A percentile compares a stretch with the other conserved stretches of the same genome.
Evolutionary conservation across 768 basidiomycete species (phyloP).

Genomic region (Mycena albidolilacea): DNA sequence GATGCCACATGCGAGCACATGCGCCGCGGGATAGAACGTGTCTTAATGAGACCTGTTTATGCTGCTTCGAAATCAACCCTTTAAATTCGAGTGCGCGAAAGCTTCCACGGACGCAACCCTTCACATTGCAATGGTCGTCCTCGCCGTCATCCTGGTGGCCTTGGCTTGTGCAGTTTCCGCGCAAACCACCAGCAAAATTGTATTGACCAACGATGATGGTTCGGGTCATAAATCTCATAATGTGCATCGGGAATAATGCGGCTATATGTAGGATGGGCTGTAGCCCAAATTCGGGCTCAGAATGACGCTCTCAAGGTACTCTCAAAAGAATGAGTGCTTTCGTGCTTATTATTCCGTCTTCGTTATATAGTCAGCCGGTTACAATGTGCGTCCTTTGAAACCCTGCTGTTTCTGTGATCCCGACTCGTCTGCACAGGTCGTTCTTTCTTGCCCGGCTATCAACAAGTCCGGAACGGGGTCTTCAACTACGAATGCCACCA

Average conservation of each 20-base stretch:
- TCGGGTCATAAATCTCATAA: not conserved
- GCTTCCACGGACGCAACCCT: not conserved
- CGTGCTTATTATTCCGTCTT: not conserved
- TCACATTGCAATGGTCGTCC: slow-evolving; percentile 1
- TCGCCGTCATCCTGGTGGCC: not conserved
- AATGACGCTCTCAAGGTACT: slow-evolving; percentile 50
- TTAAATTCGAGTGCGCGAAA: slow-evolving; percentile 10
- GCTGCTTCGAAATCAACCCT: not conserved
- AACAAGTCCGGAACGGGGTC: slow-evolving; percentile 65
- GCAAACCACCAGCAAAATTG: slow-evolving; percentile 40
- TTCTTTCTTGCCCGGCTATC: slow-evolving; percentile 63
- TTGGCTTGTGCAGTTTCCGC: slow-evolving; percentile 21
- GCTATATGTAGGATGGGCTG: slow-evolving; percentile 54
- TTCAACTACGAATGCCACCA: slow-evolving; percentile 52
- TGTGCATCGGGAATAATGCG: not conserved
- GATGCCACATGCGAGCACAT: not conserved
- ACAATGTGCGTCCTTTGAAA: slow-evolving; percentile 48
- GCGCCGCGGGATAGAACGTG: not conserved
- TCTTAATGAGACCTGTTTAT: no score
- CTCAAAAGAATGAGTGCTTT: not conserved
- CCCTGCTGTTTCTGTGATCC: not conserved
- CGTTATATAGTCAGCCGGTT: slow-evolving; percentile 48
- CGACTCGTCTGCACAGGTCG: slow-evolving; percentile 48
- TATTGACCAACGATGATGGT: slow-evolving; percentile 56
- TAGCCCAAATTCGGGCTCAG: slow-evolving; percentile 60